Evolutionary conservation across 805 yeast genomes (phyloP).

Genomic region (Candida rishiriensis): DNA sequence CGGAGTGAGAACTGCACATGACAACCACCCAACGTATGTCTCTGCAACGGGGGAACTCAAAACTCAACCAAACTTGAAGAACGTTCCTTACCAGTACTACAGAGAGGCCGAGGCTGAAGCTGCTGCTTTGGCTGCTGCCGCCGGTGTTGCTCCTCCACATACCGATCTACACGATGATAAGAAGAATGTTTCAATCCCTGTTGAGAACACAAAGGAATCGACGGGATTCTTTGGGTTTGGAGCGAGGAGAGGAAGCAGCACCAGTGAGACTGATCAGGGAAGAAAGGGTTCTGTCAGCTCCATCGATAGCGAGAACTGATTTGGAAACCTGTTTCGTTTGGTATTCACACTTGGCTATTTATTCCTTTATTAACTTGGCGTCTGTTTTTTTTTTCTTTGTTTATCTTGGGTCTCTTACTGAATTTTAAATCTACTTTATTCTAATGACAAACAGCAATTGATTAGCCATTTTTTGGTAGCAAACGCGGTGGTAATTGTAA

Average conservation of each 20-base stretch:
- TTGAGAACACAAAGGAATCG: no score
- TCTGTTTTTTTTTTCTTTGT: no score
- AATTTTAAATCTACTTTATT: no score
- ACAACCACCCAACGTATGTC: background rate
- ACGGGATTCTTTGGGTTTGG: slow-evolving; percentile 1
- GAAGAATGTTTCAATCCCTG: no score
- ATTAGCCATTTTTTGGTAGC: no score
- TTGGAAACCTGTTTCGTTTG: no score
- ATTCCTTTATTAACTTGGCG: no score
- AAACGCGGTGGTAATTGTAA: no score
- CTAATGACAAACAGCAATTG: no score
- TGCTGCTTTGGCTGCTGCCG: slow-evolving; percentile 1
- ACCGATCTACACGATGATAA: no score
- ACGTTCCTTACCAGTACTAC: slow-evolving; percentile 28
- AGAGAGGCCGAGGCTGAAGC: slow-evolving; percentile 4
- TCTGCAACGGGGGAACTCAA: slow-evolving; percentile 2
- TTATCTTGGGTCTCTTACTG: no score
- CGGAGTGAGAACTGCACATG: background rate
- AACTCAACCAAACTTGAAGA: slow-evolving; percentile 26
- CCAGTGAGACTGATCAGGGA: background rate
- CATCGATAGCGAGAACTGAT: background rate
- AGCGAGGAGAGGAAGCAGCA: background rate
- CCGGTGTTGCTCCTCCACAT: background rate
- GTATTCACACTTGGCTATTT: no score
- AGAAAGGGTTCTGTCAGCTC: slow-evolving; percentile 13